Evolutionary conservation across 2,329 filamentous ascomycete genomes (phyloP).

Genomic region (Trichophyton mentagrophytes): DNA sequence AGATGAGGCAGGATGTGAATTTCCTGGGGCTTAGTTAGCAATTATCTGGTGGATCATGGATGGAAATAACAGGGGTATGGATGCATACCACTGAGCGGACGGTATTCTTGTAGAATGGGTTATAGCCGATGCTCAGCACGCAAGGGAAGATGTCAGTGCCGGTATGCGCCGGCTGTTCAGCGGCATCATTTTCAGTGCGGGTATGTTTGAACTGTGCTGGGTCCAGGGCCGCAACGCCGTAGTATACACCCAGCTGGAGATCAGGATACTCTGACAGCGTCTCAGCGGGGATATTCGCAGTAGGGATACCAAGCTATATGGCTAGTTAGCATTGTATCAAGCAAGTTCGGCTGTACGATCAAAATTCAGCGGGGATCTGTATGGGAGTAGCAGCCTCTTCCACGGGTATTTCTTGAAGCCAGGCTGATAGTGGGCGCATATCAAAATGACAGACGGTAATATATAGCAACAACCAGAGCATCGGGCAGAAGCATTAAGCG

Average conservation of each 20-base stretch:
- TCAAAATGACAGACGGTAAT: background rate
- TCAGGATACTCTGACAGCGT: slow-evolving; percentile 50
- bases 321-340: background rate
- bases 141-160: slow-evolving; percentile 54
- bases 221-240: slow-evolving; percentile 71
- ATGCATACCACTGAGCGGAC: slow-evolving; percentile 55
- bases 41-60: background rate
- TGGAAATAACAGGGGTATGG: background rate
- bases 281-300: slow-evolving; percentile 66
- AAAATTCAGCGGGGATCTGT: background rate
- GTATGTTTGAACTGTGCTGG: slow-evolving; percentile 26
- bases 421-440: background rate
- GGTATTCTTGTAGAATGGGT: slow-evolving; percentile 92
- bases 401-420: background rate
- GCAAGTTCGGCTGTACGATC: background rate
- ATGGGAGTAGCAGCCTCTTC: background rate
- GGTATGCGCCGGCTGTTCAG: slow-evolving; percentile 5
- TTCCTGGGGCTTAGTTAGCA: slow-evolving; percentile 38
- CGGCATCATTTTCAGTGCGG: slow-evolving; percentile 2
- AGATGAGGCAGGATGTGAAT: slow-evolving; percentile 79
- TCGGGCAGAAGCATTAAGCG: background rate
- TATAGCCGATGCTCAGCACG: slow-evolving; percentile 92
- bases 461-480: no score
- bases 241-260: slow-evolving; percentile 75
- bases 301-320: slow-evolving; percentile 76